Percentiles rank a stretch among this genome's conserved stretches.
These are phyloP conservation scores for Coemansia sp. DNA, from an alignment of 192 early-diverging fungal genomes.

Conservation along the genomic window DNA sequence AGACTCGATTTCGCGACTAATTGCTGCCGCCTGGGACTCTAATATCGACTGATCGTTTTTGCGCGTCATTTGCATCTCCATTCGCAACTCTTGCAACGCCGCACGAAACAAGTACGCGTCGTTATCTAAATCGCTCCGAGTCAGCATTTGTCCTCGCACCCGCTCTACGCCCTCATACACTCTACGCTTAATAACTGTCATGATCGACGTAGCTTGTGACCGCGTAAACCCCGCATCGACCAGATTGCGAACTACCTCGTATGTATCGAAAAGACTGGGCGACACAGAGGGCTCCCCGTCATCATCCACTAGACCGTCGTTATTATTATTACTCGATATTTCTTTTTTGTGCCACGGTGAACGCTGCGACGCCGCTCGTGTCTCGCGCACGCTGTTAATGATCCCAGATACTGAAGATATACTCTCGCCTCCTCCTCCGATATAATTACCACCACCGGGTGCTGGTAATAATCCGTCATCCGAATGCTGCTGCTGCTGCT, in stretches of 20 bases:
- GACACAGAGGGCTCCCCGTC: slow-evolving; percentile 1
- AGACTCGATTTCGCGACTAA: slow-evolving; percentile 79
- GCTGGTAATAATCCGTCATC: no score
- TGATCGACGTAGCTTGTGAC: slow-evolving; percentile 73
- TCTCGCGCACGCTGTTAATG: slow-evolving; percentile 40
- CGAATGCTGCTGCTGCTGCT: neutral
- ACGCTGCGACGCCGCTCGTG: slow-evolving; percentile 19
- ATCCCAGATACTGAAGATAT: slow-evolving; percentile 35
- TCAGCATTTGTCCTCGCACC: slow-evolving; percentile 61
- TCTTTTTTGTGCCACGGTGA: slow-evolving; percentile 1
- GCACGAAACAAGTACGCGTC: slow-evolving; percentile 84
- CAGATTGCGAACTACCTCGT: slow-evolving; percentile 68
- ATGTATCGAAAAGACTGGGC: slow-evolving; percentile 77
- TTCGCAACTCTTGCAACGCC: slow-evolving; percentile 78
- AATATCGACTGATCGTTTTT: slow-evolving; percentile 76
- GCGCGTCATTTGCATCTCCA: slow-evolving; percentile 73
- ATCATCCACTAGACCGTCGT: neutral
- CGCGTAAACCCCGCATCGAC: slow-evolving; percentile 68
- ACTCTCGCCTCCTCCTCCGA: neutral
- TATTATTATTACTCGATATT: neutral
- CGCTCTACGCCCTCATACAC: slow-evolving; percentile 43
- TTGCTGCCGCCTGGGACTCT: slow-evolving; percentile 71
- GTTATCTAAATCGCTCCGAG: slow-evolving; percentile 82
- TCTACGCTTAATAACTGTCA: slow-evolving; percentile 73
- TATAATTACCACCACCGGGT: no score